phyloP scores from a whole-genome alignment of 495 filamentous ascomycete genomes.

The Cercophora newfieldiana region DNA sequence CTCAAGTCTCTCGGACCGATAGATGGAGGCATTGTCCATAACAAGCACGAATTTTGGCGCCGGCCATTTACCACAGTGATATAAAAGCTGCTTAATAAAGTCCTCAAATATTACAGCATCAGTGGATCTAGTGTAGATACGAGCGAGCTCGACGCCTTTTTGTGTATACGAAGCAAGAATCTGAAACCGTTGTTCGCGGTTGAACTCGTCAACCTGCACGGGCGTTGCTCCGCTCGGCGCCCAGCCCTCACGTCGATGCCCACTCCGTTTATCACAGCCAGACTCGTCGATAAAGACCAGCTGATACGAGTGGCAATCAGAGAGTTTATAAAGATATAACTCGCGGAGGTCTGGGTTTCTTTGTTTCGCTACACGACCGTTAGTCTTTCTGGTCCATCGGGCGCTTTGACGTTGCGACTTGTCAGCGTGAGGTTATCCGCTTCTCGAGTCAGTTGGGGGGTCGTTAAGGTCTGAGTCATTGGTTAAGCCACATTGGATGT shows the following conservation, averaged over 20 bases:
- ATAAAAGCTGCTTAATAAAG: constrained; percentile 45
- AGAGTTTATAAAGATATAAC: constrained; percentile 37
- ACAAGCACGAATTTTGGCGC: constrained; percentile 45
- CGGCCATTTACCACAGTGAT: constrained; percentile 39
- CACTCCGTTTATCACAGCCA: constrained; percentile 22
- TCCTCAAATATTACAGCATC: constrained; percentile 42
- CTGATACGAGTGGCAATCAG: constrained; percentile 33
- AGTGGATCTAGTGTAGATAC: constrained; percentile 41
- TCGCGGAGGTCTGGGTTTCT: constrained; percentile 39
- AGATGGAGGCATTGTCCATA: constrained; percentile 49
- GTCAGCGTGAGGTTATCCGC: no score
- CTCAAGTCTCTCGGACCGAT: constrained; percentile 37
- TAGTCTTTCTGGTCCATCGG: no score
- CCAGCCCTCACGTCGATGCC: constrained; percentile 36
- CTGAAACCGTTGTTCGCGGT: constrained; percentile 36
- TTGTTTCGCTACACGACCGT: no score
- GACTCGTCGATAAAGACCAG: constrained; percentile 34
- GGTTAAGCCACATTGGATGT: no score
- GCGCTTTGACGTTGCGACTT: no score
- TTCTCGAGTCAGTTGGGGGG: no score
- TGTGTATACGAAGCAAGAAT: constrained; percentile 43
- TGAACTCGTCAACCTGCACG: constrained; percentile 36
- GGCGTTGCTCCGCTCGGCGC: constrained; percentile 35
- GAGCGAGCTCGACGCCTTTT: constrained; percentile 37
- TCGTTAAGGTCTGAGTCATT: no score